Conservation (phyloP, 2,329 filamentous ascomycete genomes). For the Diplodia intermedia region DNA sequence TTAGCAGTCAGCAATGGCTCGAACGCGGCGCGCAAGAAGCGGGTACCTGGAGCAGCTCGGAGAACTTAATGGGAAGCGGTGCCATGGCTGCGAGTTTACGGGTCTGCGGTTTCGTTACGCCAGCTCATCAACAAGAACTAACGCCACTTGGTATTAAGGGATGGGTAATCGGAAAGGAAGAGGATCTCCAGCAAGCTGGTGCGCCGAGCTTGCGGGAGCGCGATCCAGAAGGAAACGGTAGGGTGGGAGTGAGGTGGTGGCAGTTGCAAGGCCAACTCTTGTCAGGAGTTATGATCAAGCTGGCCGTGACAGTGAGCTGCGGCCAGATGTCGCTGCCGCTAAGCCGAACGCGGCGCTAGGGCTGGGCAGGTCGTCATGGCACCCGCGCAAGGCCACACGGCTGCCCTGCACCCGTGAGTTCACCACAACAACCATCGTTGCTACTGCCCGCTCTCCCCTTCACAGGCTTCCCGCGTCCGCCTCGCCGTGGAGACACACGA, state of each 20-base stretch:
- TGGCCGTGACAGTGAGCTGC: slow-evolving; percentile 31
- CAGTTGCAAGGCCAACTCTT: slow-evolving; percentile 18
- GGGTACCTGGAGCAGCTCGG: slow-evolving; percentile 81
- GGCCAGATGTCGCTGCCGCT: slow-evolving; percentile 14
- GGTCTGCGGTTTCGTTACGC: slow-evolving; percentile 41
- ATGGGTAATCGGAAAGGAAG: slow-evolving; percentile 42
- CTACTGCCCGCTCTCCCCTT: too few species aligned
- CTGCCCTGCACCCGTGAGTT: background rate
- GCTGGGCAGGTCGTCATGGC: slow-evolving; percentile 23
- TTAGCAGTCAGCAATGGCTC: slow-evolving; percentile 42
- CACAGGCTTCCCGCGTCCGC: too few species aligned
- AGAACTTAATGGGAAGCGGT: slow-evolving; percentile 89
- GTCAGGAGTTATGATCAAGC: slow-evolving; percentile 33
- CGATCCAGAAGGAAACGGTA: slow-evolving; percentile 25
- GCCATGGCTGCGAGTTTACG: slow-evolving; percentile 59
- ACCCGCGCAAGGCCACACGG: background rate
- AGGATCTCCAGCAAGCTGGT: slow-evolving; percentile 39
- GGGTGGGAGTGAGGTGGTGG: slow-evolving; percentile 27
- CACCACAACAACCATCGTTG: background rate
- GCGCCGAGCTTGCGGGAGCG: slow-evolving; percentile 32
- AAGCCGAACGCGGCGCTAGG: slow-evolving; percentile 7
- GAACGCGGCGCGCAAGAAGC: slow-evolving; percentile 15
- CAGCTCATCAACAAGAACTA: slow-evolving; percentile 43
- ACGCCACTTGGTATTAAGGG: slow-evolving; percentile 35
- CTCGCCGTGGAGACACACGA: too few species aligned